Evolutionary conservation across 2,329 filamentous ascomycete genomes (phyloP).

Genomic region (Penicillium sp.): DNA sequence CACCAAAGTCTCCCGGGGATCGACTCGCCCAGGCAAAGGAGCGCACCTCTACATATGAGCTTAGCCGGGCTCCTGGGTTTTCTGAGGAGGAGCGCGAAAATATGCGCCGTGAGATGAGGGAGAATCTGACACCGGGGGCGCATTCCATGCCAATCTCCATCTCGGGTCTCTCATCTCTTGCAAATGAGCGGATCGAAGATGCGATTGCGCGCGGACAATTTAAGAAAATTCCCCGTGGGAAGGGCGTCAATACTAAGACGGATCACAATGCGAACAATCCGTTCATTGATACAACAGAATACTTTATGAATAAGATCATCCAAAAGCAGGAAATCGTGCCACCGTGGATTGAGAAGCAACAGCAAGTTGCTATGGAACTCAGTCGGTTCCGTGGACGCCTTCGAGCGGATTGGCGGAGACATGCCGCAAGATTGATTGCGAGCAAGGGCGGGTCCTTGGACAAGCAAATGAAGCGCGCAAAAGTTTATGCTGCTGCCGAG

Average conservation of each 20-base stretch:
- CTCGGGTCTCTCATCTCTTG: conserved; percentile 74
- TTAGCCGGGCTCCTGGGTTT: conserved; percentile 57
- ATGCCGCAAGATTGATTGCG: conserved; percentile 75
- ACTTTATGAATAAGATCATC: conserved; percentile 98
- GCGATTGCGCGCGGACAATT: conserved; percentile 92
- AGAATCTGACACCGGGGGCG: conserved; percentile 73
- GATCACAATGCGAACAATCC: conserved; percentile 81
- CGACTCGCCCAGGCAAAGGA: conserved; percentile 60
- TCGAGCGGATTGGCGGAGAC: conserved; percentile 78
- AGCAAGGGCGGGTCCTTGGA: conserved; percentile 72
- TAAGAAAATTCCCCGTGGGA: conserved; percentile 76
- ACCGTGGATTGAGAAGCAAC: conserved; percentile 98
- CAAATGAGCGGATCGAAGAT: conserved; percentile 90
- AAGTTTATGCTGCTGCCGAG: conserved; percentile 75
- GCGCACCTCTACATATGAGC: conserved; percentile 55
- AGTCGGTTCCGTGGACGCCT: conserved; percentile 71
- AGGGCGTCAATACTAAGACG: conserved; percentile 65
- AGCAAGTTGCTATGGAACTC: conserved; percentile 72
- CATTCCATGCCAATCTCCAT: conserved; percentile 73
- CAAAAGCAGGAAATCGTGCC: conserved; percentile 93
- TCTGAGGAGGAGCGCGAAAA: conserved; percentile 71
- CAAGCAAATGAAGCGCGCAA: conserved; percentile 69
- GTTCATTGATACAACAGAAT: conserved; percentile 94
- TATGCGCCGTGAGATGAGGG: conserved; percentile 70
- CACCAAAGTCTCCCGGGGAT: conserved; percentile 45